Evolutionary conservation across 805 yeast species (phyloP).

Genomic region (Ogataea populi-albae): DNA sequence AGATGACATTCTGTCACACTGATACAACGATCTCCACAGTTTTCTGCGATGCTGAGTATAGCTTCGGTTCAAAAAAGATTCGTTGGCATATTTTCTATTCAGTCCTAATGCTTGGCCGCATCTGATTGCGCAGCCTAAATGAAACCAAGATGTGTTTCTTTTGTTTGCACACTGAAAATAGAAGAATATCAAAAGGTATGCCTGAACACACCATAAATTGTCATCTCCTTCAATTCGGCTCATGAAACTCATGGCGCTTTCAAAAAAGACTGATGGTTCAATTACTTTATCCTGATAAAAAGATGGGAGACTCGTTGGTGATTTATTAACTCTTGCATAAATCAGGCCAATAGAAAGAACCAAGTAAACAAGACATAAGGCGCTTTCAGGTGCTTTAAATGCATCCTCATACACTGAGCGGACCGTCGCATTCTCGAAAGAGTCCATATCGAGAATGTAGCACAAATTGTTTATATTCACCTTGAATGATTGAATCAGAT

Average conservation of each 20-base stretch:
- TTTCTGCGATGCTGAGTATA: conserved; percentile 33
- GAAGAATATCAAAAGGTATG: conserved; percentile 37
- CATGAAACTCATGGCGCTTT: conserved; percentile 32
- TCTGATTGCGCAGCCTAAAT: conserved; percentile 41
- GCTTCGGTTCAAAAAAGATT: conserved; percentile 30
- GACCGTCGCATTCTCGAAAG: conserved; percentile 29
- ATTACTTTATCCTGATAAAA: conserved; percentile 9
- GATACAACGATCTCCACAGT: conserved; percentile 20
- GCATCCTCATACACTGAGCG: conserved; percentile 34
- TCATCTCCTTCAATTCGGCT: conserved; percentile 36
- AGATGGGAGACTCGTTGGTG: conserved; percentile 5
- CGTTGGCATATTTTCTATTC: conserved; percentile 38
- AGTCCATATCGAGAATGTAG: conserved; percentile 38
- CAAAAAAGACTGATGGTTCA: conserved; percentile 35
- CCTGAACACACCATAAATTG: conserved; percentile 41
- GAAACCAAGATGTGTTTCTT: conserved; percentile 42
- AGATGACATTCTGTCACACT: conserved; percentile 27
- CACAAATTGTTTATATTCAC: conserved; percentile 39
- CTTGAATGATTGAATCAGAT: conserved; percentile 33
- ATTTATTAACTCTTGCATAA: conserved; percentile 26
- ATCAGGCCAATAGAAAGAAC: conserved; percentile 42
- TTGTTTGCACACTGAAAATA: conserved; percentile 39
- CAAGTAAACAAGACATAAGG: conserved; percentile 36
- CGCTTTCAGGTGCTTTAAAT: conserved; percentile 22
- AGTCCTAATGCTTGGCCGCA: conserved; percentile 43